Evolutionary conservation across 1,284 basidiomycete species (phyloP).

Genomic region (Entoloma clypeatum): DNA sequence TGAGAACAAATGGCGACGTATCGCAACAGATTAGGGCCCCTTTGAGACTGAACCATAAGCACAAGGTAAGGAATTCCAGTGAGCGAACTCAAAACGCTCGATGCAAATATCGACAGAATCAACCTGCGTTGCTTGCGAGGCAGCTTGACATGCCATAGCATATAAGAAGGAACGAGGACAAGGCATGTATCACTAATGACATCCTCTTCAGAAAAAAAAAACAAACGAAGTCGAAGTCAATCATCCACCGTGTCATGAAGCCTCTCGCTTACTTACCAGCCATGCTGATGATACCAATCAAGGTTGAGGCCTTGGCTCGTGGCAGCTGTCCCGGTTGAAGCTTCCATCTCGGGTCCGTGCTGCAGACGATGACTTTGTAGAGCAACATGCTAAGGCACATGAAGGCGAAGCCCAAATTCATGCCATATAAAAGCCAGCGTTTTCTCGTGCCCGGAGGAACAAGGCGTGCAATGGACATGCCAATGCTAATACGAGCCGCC

Average conservation of each 20-base stretch:
- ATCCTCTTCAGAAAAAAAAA: constrained; percentile 10
- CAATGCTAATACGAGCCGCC: constrained; percentile 18
- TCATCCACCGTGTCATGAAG: not conserved
- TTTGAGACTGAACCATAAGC: constrained; percentile 8
- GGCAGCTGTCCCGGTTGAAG: constrained; percentile 5
- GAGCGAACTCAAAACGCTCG: constrained; percentile 14
- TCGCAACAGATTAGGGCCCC: too few relatives aligned
- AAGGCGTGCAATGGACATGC: constrained; percentile 16
- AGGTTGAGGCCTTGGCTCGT: not conserved
- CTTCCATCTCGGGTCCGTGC: constrained; percentile 5
- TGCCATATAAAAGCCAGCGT: constrained; percentile 7
- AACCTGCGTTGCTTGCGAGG: constrained; percentile 14
- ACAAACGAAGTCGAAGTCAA: not conserved
- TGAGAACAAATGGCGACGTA: too few relatives aligned
- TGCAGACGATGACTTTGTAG: constrained; percentile 10
- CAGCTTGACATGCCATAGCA: constrained; percentile 16
- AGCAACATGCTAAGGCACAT: constrained; percentile 11
- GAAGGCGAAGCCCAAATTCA: constrained; percentile 10
- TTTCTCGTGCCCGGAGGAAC: constrained; percentile 6
- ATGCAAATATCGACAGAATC: constrained; percentile 15
- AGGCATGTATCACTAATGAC: constrained; percentile 15
- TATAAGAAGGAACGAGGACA: constrained; percentile 13
- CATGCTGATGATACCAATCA: constrained; percentile 6
- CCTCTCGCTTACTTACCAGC: constrained; percentile 3
- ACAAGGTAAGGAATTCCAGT: constrained; percentile 10